Base-by-base conservation (phyloP, 2,329 filamentous ascomycete species). In the Xylaria sp. region DNA sequence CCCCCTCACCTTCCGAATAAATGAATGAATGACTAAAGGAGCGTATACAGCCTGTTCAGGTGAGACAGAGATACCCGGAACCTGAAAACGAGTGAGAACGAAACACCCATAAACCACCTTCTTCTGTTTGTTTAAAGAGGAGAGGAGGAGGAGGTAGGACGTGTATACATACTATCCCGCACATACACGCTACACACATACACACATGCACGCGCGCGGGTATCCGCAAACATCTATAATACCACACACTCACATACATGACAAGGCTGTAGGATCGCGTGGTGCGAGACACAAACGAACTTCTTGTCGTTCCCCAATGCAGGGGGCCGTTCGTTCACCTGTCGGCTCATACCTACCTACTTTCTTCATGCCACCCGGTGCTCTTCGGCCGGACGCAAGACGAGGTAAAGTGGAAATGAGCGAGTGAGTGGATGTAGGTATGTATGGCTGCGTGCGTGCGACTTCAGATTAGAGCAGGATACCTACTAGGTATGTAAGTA, bases 151-250 rank as follows among this genome's bases (percentile, higher is more conserved):
- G n/a, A 33, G 17, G n/a, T 17, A 21, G 19, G 28, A 15, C 17
- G 53, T 52, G 56, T 57, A 61, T 61, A 61, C 33, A 56, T 19
- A 21, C 23, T 31, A 31, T 31, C 5, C 28, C 4, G 4, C 28
- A 4, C 28, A 31, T 9, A 31, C 28, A 31, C 28, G 28, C 7
- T 40, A 50, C 23, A 11, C 21, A 23, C 12, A 40, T 25, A 37
- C 31, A 40, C 3, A 35, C 17, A 35, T 14, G 4, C 5, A 46
- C 43, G 7, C n/a, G 8, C 38, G 19, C 28, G n/a, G n/a, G n/a
- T n/a, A n/a, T 6, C 38, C 37, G 15, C 37, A 42, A 38, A 25
- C 17, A 6, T 23, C 4, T n/a, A 35, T 6, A 23, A n/a, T n/a
- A n/a, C n/a, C n/a, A n/a, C n/a, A n/a, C n/a, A n/a, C n/a, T n/a